A percentile compares a stretch with the other conserved stretches of the same genome.
These are phyloP conservation scores for Heterobasidion occidentale DNA, from an alignment of 1,284 basidiomycete genomes.

Conservation along the genomic window DNA sequence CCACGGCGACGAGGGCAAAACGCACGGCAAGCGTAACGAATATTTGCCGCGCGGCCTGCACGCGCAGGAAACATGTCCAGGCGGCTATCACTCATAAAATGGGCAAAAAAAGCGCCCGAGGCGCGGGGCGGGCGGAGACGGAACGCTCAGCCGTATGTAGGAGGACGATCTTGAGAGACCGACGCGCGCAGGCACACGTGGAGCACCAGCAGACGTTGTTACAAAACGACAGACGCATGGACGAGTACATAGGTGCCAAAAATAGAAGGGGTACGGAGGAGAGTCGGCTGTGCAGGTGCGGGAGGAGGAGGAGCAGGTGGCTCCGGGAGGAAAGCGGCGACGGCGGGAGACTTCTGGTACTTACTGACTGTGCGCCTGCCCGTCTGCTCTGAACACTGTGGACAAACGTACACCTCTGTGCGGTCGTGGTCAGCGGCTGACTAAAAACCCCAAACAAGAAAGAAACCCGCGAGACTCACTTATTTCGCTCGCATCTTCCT, in stretches of 20 bases:
- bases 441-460: background rate
- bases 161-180: background rate
- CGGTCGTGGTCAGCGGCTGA: slow-evolving; percentile 7
- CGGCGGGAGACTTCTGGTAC: slow-evolving; percentile 33
- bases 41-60: background rate
- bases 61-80: background rate
- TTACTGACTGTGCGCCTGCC: slow-evolving; percentile 71
- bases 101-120: background rate
- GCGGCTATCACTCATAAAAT: background rate
- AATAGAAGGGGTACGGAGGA: slow-evolving; percentile 20
- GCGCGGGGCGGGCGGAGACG: background rate
- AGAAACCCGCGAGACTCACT: slow-evolving; percentile 37
- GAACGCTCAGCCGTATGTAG: slow-evolving; percentile 4
- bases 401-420: slow-evolving; percentile 64
- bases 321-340: background rate
- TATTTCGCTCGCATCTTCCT: slow-evolving; percentile 64
- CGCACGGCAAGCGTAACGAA: background rate
- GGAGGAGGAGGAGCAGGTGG: slow-evolving; percentile 14
- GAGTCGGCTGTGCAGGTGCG: slow-evolving; percentile 25
- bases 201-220: slow-evolving; percentile 3
- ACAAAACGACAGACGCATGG: slow-evolving; percentile 3
- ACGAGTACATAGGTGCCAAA: slow-evolving; percentile 21
- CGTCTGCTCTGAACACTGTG: slow-evolving; percentile 55
- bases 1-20: background rate
- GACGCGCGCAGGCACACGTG: background rate